A percentile compares a stretch with the other conserved stretches of the same genome.
phyloP scores from a whole-genome alignment of 2,329 filamentous ascomycete genomes.

The Colletotrichum navitas region DNA sequence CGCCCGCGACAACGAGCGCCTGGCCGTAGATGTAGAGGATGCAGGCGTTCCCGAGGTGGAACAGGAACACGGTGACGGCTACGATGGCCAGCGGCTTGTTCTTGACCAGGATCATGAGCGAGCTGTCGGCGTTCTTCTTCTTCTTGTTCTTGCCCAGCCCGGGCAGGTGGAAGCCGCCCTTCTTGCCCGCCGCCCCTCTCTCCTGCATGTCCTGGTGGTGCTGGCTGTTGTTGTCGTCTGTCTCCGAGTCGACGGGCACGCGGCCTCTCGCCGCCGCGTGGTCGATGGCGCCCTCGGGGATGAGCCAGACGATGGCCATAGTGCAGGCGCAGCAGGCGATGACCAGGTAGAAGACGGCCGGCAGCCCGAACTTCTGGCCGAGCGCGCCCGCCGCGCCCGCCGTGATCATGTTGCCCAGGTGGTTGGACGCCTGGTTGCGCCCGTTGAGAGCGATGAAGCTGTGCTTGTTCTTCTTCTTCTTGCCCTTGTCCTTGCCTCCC shows the following conservation, averaged over 20 bases:
- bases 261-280: background rate
- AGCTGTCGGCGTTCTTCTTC: background rate
- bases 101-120: background rate
- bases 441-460: background rate
- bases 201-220: background rate
- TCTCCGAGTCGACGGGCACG: background rate
- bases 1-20: background rate
- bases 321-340: background rate
- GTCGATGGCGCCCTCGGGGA: background rate
- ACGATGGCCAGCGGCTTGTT: background rate
- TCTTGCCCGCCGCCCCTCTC: background rate
- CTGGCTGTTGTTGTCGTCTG: background rate
- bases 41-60: background rate
- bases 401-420: background rate
- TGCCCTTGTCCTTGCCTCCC: background rate
- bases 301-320: background rate
- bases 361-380: background rate
- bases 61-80: background rate
- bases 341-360: background rate
- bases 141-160: background rate
- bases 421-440: background rate
- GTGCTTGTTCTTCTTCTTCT: conserved; percentile 1
- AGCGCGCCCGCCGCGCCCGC: background rate
- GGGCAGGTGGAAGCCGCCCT: background rate
- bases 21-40: background rate